These are phyloP conservation scores for Cylindrotheca closterium DNA, from an alignment of 108 stramenopile genomes.

Conservation along the genomic window DNA sequence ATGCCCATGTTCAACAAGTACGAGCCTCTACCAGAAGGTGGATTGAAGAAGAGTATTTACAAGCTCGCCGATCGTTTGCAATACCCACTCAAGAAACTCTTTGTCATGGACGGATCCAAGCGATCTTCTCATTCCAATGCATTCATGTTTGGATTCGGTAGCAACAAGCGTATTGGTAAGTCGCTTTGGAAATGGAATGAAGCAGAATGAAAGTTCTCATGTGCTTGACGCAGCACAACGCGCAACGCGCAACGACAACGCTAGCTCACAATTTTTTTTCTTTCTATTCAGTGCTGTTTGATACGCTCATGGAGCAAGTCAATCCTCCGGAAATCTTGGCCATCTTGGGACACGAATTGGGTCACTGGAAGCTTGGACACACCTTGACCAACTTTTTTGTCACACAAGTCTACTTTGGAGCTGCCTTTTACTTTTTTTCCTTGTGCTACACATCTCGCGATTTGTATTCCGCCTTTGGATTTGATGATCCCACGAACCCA, in stretches of 20 bases:
- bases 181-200: too few relatives aligned
- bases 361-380: slow-evolving; percentile 99
- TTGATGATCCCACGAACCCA: slow-evolving; percentile 60
- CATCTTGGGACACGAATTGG: slow-evolving; percentile 89
- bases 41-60: slow-evolving; percentile 87
- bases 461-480: slow-evolving; percentile 95
- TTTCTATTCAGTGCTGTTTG: slow-evolving; percentile 78
- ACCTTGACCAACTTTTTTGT: slow-evolving; percentile 90
- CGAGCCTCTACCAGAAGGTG: slow-evolving; percentile 89
- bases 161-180: slow-evolving; percentile 94
- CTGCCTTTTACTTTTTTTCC: slow-evolving; percentile 91
- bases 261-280: not conserved
- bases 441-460: slow-evolving; percentile 60
- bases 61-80: slow-evolving; percentile 81
- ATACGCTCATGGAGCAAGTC: slow-evolving; percentile 92
- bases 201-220: too few relatives aligned
- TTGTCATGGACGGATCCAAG: slow-evolving; percentile 97
- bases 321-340: slow-evolving; percentile 89
- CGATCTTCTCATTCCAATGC: slow-evolving; percentile 97
- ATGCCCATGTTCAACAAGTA: slow-evolving; percentile 99
- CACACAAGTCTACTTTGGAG: slow-evolving; percentile 89
- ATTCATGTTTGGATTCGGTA: slow-evolving; percentile 98
- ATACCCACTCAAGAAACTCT: slow-evolving; percentile 97
- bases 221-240: not conserved
- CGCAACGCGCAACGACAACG: not conserved